phyloP scores from a whole-genome alignment of 176 grass and related monocot genomes.

The Leersia perrieri region DNA sequence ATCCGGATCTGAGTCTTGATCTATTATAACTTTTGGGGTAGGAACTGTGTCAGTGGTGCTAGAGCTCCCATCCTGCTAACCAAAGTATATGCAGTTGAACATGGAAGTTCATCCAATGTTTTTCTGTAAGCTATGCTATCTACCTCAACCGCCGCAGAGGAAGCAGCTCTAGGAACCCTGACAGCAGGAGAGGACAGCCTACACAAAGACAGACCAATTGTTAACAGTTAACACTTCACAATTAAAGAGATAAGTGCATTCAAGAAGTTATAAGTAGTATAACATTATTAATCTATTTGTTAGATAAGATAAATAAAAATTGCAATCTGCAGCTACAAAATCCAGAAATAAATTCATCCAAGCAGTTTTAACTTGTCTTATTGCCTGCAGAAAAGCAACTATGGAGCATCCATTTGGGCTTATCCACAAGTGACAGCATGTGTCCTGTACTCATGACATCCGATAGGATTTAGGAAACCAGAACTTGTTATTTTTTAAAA shows the following conservation, averaged over 20 bases:
- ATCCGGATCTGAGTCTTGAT: conserved; percentile 94
- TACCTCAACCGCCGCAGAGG: conserved; percentile 83
- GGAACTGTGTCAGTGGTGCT: conserved; percentile 72
- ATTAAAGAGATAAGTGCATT: conserved; percentile 8
- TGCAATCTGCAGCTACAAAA: conserved; percentile 6
- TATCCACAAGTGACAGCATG: not conserved
- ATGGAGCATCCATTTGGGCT: not conserved
- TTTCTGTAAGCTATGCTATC: conserved; percentile 40
- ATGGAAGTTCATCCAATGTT: conserved; percentile 52
- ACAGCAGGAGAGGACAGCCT: conserved; percentile 51
- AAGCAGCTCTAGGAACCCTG: conserved; percentile 67
- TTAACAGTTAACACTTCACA: conserved; percentile 17
- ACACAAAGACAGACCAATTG: conserved; percentile 10
- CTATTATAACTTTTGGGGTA: conserved; percentile 94
- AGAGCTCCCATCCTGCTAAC: conserved; percentile 68
- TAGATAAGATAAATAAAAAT: not conserved
- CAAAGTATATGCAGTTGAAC: conserved; percentile 46
- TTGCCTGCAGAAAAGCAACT: conserved; percentile 7
- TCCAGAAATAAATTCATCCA: not conserved
- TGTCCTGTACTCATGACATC: not conserved
- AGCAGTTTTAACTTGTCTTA: not conserved
- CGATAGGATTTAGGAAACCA: not conserved
- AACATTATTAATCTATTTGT: not conserved
- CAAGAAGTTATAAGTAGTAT: not conserved
- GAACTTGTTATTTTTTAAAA: not conserved